Percentiles rank a stretch among this genome's conserved stretches.
These are phyloP conservation scores for Monosporascus sp. DNA, from an alignment of 2,329 filamentous ascomycete species.

Conservation along the genomic window DNA sequence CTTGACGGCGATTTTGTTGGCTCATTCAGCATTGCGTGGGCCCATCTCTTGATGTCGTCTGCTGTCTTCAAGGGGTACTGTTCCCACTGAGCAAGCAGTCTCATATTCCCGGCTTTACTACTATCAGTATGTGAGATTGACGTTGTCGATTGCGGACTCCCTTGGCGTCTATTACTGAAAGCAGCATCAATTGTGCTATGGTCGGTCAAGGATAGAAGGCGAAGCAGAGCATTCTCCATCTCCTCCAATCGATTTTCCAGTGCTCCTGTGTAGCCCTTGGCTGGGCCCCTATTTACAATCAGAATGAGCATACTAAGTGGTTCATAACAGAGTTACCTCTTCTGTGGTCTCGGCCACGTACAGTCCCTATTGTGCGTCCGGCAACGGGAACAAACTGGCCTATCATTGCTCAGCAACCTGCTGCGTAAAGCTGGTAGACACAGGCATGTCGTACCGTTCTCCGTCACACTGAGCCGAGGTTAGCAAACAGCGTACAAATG, in stretches of 20 bases:
- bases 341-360: constrained; percentile 31
- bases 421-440: no score
- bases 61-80: constrained; percentile 1
- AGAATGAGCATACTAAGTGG: neutral
- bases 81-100: constrained; percentile 3
- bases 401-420: constrained; percentile 17
- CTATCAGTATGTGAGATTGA: neutral
- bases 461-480: constrained; percentile 28
- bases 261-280: constrained; percentile 40
- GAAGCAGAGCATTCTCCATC: constrained; percentile 34
- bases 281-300: constrained; percentile 30
- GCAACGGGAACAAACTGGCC: constrained; percentile 31
- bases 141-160: neutral
- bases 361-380: constrained; percentile 26
- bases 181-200: constrained; percentile 9
- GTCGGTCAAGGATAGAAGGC: constrained; percentile 27
- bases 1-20: neutral
- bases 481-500: neutral
- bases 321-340: constrained; percentile 20
- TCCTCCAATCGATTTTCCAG: constrained; percentile 35
- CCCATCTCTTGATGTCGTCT: constrained; percentile 1
- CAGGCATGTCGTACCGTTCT: constrained; percentile 25
- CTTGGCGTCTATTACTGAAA: neutral
- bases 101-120: neutral
- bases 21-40: neutral